A percentile compares a stretch with the other conserved stretches of the same genome.
Conservation (phyloP, 257 asterid genomes). For the Nicotiana paniculata region DNA sequence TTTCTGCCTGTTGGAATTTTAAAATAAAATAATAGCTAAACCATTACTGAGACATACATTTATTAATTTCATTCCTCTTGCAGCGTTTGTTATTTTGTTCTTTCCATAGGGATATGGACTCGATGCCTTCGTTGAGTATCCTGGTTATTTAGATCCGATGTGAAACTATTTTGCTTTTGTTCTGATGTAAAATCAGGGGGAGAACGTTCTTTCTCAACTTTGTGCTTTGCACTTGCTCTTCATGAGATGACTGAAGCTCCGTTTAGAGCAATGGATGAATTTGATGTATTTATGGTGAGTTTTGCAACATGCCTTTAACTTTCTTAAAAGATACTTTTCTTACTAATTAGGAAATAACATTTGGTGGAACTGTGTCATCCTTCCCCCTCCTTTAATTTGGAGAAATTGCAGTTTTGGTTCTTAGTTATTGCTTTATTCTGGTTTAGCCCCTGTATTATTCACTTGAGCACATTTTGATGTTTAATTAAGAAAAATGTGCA, state of each 20-base stretch:
- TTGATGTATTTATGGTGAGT: constrained; percentile 92
- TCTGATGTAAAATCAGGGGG: constrained; percentile 57
- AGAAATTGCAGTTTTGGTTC: neutral
- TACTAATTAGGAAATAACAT: neutral
- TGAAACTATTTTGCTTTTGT: neutral
- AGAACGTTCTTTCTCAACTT: constrained; percentile 92
- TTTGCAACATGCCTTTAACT: neutral
- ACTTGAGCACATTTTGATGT: neutral
- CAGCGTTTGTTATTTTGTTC: neutral
- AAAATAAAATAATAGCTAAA: no score
- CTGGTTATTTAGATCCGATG: neutral
- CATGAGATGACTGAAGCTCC: constrained; percentile 99
- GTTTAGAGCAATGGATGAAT: constrained; percentile 99
- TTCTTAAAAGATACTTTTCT: neutral
- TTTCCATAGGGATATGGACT: neutral
- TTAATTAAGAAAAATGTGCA: neutral
- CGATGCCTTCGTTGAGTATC: neutral
- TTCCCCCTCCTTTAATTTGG: neutral
- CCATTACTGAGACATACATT: no score
- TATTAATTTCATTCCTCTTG: neutral
- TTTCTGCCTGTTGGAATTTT: no score
- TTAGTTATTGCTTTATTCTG: neutral
- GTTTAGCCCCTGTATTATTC: neutral
- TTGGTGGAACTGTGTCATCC: neutral
- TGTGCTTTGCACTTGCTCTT: constrained; percentile 94